These are phyloP conservation scores for Dichotomocladium elegans DNA, from an alignment of 371 early-diverging fungal genomes.

Conservation along the genomic window DNA sequence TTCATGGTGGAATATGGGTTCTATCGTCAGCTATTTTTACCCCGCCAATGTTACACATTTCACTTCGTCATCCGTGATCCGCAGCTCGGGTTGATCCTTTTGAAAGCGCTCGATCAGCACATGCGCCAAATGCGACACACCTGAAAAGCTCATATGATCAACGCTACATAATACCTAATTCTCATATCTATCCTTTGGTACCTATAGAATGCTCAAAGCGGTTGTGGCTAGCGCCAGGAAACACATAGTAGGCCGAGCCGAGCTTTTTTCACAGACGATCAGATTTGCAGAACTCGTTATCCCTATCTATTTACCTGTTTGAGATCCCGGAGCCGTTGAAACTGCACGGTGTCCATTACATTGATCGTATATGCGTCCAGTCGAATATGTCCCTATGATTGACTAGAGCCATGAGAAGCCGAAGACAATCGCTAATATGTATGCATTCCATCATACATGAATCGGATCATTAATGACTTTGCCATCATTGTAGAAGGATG, in stretches of 20 bases:
- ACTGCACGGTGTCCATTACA: slow-evolving; percentile 91
- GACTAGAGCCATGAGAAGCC: no score
- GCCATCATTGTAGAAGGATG: slow-evolving; percentile 18
- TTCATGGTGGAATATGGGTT: no score
- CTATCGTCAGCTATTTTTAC: slow-evolving; percentile 11
- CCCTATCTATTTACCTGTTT: slow-evolving; percentile 67
- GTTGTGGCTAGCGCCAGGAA: slow-evolving; percentile 91
- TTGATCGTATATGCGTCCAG: slow-evolving; percentile 66
- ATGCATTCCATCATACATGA: slow-evolving; percentile 32
- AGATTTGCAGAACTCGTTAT: not conserved
- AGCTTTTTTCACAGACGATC: slow-evolving; percentile 16
- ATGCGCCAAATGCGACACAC: slow-evolving; percentile 82
- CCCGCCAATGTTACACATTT: slow-evolving; percentile 90
- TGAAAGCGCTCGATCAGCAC: slow-evolving; percentile 67
- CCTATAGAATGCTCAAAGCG: slow-evolving; percentile 90
- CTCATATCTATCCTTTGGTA: slow-evolving; percentile 10
- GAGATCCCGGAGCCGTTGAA: slow-evolving; percentile 85
- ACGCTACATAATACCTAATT: not conserved
- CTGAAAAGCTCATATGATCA: slow-evolving; percentile 18
- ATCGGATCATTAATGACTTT: slow-evolving; percentile 71
- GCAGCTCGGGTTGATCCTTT: slow-evolving; percentile 77
- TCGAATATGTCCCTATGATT: slow-evolving; percentile 71
- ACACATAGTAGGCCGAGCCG: slow-evolving; percentile 79
- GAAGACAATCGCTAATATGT: no score
- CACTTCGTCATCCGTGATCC: slow-evolving; percentile 74